Evolutionary conservation across 441 rosid species (phyloP).

Genomic region (Metrosideros polymorpha): DNA sequence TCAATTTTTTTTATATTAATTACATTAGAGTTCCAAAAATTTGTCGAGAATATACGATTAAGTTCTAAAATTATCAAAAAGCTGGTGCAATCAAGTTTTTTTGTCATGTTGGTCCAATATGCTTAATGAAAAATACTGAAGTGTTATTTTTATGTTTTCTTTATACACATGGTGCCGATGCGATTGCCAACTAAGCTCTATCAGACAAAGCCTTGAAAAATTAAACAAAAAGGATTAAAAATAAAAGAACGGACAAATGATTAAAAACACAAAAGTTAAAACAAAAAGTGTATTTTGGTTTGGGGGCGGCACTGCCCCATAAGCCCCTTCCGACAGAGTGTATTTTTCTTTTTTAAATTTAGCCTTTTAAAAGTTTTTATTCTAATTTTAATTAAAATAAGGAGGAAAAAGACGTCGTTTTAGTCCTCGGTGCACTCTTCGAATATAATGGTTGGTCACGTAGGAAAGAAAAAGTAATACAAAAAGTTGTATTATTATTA

Average conservation of each 20-base stretch:
- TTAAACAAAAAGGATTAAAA: background rate
- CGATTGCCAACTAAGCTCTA: background rate
- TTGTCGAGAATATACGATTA: background rate
- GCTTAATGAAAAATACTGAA: background rate
- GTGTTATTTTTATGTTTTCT: background rate
- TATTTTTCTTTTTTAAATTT: background rate
- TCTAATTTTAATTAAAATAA: background rate
- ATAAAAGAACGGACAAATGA: background rate
- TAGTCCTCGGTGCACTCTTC: background rate
- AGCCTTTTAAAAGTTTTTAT: background rate
- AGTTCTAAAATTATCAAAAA: background rate
- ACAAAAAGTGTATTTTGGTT: background rate
- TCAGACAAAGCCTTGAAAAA: background rate
- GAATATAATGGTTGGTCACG: background rate
- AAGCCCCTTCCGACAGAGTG: background rate
- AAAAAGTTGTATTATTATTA: background rate
- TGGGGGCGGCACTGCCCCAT: background rate
- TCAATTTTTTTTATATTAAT: background rate
- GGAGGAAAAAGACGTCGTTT: background rate
- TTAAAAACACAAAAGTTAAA: background rate
- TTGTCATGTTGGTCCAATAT: background rate
- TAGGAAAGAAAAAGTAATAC: background rate
- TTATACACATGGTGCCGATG: background rate
- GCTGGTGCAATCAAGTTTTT: accelerated
- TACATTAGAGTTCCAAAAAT: background rate